A percentile compares a stretch with the other conserved stretches of the same genome.
Conservation (phyloP, 163 green algal genomes). For the Coccomyxa subellipsoidea region DNA sequence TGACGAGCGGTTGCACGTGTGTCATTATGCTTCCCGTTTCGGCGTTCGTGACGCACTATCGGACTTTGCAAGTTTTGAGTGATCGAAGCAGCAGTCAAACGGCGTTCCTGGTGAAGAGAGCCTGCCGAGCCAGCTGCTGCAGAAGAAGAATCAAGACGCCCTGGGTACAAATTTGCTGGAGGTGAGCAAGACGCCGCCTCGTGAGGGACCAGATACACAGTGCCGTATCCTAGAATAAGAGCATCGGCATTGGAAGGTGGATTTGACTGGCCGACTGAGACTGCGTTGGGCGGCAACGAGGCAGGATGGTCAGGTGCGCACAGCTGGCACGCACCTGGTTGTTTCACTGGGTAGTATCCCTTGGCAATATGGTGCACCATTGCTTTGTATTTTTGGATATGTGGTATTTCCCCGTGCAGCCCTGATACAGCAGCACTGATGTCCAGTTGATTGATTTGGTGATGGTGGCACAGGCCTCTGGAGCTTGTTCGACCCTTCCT, state of each 20-base stretch:
- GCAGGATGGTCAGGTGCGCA: constrained; percentile 6
- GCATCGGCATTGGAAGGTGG: neutral
- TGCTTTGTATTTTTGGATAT: too few species aligned
- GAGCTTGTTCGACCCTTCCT: constrained; percentile 79
- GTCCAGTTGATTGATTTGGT: neutral
- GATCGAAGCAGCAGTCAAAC: too few species aligned
- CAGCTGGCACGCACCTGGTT: neutral
- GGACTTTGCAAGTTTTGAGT: too few species aligned
- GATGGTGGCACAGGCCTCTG: constrained; percentile 36
- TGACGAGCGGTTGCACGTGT: too few species aligned
- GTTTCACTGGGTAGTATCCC: too few species aligned
- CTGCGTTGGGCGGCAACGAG: neutral
- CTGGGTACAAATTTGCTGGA: neutral
- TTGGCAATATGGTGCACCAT: too few species aligned
- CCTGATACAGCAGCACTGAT: too few species aligned
- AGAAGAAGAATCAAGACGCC: neutral
- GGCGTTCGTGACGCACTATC: too few species aligned
- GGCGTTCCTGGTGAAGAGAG: neutral
- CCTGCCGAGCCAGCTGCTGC: neutral
- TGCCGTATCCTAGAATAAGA: neutral
- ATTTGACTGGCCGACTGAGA: neutral
- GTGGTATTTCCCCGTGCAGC: too few species aligned
- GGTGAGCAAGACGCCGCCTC: neutral
- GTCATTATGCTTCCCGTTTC: too few species aligned
- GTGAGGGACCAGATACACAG: neutral